Base-by-base conservation (phyloP, 2,329 filamentous ascomycete genomes). In the Aspergillus pseudotamarii region DNA sequence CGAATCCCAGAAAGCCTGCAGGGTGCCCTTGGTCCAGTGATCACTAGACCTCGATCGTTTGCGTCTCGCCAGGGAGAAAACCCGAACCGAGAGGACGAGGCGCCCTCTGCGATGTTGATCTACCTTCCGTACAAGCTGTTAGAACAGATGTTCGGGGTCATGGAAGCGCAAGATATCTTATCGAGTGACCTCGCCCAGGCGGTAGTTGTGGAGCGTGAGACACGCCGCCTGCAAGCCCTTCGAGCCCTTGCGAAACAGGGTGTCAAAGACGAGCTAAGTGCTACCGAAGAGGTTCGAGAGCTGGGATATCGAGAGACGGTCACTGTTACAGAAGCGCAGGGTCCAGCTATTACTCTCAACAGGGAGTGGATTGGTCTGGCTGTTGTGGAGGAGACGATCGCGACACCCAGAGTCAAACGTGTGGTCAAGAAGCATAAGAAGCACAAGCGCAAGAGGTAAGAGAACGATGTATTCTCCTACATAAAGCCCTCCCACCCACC, bases 151-250 rank as follows among this genome's bases (percentile, higher is more conserved):
- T 69, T 77, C 12, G 60, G 41, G 5, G 58, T 65, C 2, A 68
- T 76, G 66, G 62, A 63, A 12, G 36, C 45, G 4, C 60, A 62
- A 23, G 48, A 64, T 5, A 48, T 64, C 3, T 46, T 76, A 36
- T 68, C 60, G 2, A 21, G 32, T 14, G 48, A 56, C 1, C 53
- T 73, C 10, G 69, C 70, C 2, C 58, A 63, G 21, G 63, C 64
- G 1, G 64, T 77, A 8, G 41, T 78, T 5, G 50, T 63, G 4
- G 71, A 73, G 60, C 71, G 76, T 5, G 76, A 78, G 64, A 30
- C 60, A 8, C 72, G 75, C 30, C 72, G 76, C 4, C 32, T 68
- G 4, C 58, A 65, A 26, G 73, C 71, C 4, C 62, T 76, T 16
- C 57, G 57, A 4, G 56, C 53, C 53, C 61, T 60, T 38, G 57